Evolutionary conservation across 306 rosid genomes (phyloP).

Genomic region (Cajanus cajan): DNA sequence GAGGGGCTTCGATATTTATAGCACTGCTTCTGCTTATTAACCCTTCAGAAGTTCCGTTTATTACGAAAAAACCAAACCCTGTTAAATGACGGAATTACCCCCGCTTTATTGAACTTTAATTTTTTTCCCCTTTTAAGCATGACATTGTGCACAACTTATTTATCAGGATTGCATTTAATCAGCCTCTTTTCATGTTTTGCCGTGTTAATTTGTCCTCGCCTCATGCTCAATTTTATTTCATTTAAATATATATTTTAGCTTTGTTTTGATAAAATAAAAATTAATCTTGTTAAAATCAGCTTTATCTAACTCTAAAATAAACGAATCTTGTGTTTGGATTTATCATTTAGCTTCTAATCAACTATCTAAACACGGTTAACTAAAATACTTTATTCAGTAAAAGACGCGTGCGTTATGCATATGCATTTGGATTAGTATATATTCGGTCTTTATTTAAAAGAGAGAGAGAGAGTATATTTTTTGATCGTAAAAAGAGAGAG

Average conservation of each 20-base stretch:
- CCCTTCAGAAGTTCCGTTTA: not conserved
- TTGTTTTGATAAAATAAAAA: not conserved
- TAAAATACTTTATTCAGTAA: not conserved
- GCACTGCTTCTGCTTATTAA: not conserved
- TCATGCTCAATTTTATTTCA: not conserved
- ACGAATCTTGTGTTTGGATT: not conserved
- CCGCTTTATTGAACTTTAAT: not conserved
- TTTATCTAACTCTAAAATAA: not conserved
- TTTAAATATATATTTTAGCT: not conserved
- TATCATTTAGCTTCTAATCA: not conserved
- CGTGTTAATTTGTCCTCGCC: not conserved
- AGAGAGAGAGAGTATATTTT: not conserved
- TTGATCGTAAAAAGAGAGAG: not conserved
- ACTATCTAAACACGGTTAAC: not conserved
- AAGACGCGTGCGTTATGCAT: not conserved
- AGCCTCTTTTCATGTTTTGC: not conserved
- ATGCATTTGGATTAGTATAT: not conserved
- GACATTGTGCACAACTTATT: slow-evolving; percentile 8
- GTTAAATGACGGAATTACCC: slow-evolving; percentile 22
- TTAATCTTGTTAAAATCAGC: not conserved
- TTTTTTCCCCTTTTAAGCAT: not conserved
- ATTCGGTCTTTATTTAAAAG: not conserved
- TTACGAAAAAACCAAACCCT: slow-evolving; percentile 21
- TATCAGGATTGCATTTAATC: no score
- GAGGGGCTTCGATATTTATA: slow-evolving; percentile 39